Base-by-base conservation (phyloP, 768 basidiomycete genomes). In the Leccinum rimulosum region DNA sequence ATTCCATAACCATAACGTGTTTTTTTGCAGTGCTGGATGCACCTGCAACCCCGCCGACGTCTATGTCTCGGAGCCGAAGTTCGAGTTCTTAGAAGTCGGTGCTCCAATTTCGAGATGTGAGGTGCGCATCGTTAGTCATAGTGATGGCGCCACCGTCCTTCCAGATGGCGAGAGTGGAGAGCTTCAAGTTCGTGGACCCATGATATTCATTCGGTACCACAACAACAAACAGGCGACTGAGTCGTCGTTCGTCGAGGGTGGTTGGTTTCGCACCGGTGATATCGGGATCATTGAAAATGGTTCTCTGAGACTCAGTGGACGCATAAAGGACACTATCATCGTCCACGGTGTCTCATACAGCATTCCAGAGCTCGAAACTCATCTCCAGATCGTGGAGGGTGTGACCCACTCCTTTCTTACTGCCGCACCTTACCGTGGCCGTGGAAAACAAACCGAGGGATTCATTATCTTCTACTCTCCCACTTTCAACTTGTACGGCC, bases 271-370 rank as follows among this genome's bases (percentile, higher is more conserved):
- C 50, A 50, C 50, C 8, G 50, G 50, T 17, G 50, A 50, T 14
- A 28, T 80, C 8, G 81, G 77, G 17, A 64, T 71, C 31, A 66
- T 80, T 12, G 53, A 64, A 53, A 61, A 68, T 12, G 70, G 71
- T 12, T 64, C 66, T 25, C 62, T 79, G 52, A 66, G 74, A 49
- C 66, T 78, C 31, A 65, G 73, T 54, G 76, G 77, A 10, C 70
- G 77, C 49, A 74, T 76, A 60, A 78, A 78, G 60, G 75, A 77
- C 19, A 71, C 68, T n/a, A 61, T 78, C 58, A 77, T 76, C 59
- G 73, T 77, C 56, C 76, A 78, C 9, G 50, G 50, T 51, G 50
- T 51, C 12, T 51, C 50, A 4, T 51, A 51, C 28, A 27, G 50
- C 9, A 6, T 35, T 51, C 50, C 31, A 6, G 50, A 51, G 31